Conservation (phyloP, 495 filamentous ascomycete genomes). For the Achaetomiella virescens region DNA sequence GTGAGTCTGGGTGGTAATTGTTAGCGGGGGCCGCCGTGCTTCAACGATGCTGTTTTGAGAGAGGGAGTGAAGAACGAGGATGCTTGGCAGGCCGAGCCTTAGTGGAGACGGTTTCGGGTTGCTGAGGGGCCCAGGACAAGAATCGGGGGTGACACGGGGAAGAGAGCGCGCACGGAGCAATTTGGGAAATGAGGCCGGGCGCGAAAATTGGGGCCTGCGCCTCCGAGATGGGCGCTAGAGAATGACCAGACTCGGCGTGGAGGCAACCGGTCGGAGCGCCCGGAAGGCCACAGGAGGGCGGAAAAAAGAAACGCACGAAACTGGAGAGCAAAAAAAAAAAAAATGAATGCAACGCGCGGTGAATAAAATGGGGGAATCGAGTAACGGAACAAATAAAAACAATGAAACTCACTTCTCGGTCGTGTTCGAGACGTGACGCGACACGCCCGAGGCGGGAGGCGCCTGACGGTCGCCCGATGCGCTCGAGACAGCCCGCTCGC, state of each 20-base stretch:
- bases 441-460: slow-evolving; percentile 34
- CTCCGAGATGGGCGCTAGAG: slow-evolving; percentile 25
- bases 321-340: slow-evolving; percentile 7
- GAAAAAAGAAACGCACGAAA: slow-evolving; percentile 11
- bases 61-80: too few relatives aligned
- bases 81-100: background rate
- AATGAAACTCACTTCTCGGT: slow-evolving; percentile 41
- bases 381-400: slow-evolving; percentile 2
- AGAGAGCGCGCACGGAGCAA: slow-evolving; percentile 29
- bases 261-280: slow-evolving; percentile 12
- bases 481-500: slow-evolving; percentile 38
- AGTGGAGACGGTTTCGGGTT: background rate
- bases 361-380: background rate
- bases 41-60: too few relatives aligned
- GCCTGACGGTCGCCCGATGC: slow-evolving; percentile 39
- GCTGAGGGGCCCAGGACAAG: slow-evolving; percentile 16
- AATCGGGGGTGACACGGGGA: slow-evolving; percentile 24
- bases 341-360: background rate
- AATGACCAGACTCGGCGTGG: slow-evolving; percentile 18
- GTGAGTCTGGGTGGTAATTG: slow-evolving; percentile 33
- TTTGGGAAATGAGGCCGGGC: slow-evolving; percentile 29
- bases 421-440: slow-evolving; percentile 39
- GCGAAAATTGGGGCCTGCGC: slow-evolving; percentile 26
- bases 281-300: background rate
- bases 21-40: slow-evolving; percentile 3